Evolutionary conservation across 1,284 basidiomycete species (phyloP), one percentile per base, ranked within the genome.

Genomic region (Trametes sp.): DNA sequence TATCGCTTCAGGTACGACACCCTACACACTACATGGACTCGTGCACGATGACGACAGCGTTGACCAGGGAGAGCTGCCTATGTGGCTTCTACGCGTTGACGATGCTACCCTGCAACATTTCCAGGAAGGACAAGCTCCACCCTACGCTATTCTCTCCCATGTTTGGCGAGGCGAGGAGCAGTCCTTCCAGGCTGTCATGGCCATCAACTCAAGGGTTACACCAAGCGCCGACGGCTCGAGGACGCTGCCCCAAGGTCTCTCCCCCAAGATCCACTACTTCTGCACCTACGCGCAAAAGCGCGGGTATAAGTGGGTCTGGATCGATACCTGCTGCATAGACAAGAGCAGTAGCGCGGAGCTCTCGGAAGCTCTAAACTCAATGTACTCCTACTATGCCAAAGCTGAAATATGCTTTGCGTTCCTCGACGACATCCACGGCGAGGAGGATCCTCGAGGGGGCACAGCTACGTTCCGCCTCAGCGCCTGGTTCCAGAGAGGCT

Each of bases 261-360:
- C 66, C 19, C 52, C 57, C 48, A 67, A 67, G 44, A 54, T 65
- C 38, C 19, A 35, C 4, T 7, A 24, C 52, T 64, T 58, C 44
- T 67, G 66, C 38, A 42, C 7, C 8, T 42, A 63, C 45, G 66
- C 66, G 16, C 52, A 35, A 21, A 41, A n/a, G 2, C 54, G 54
- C 14, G 66, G 66, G 5, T 67, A 57, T 28, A 45, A 54, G 11
- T 56, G 58, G 42, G 44, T 59, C 8, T 67, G 66, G 66, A 53
- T 67, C 35, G 66, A 67, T 52, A 57, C 60, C 10, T 64, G 62
- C 49, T 67, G 66, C 35, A 67, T 67, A 28, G 63, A 67, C 63
- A 64, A 65, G 57, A 41, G 24, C 35, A 67, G 65, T 28, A 64
- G 61, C 42, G 59, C 66, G 8, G 66, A 67, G 50, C 61, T 67